Evolutionary conservation across 495 filamentous ascomycete genomes (phyloP).

Genomic region (Hyaloscypha variabilis): DNA sequence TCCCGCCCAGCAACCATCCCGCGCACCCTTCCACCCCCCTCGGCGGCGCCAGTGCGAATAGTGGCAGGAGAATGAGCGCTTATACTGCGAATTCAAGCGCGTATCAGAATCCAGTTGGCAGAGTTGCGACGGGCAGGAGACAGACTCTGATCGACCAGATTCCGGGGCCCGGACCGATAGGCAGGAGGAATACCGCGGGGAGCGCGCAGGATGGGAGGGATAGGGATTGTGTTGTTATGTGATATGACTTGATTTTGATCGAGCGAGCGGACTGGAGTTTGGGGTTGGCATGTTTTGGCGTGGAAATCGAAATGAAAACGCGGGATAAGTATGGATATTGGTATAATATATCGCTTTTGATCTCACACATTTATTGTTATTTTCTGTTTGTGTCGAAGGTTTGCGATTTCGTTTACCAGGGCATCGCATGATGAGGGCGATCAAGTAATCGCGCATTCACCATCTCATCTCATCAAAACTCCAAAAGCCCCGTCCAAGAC

Average conservation of each 20-base stretch:
- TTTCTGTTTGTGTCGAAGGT: too few species aligned
- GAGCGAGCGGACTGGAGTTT: too few species aligned
- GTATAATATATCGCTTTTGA: too few species aligned
- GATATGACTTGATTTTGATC: constrained; percentile 11
- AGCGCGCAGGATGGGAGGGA: constrained; percentile 7
- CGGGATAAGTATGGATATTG: too few species aligned
- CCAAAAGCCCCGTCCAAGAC: too few species aligned
- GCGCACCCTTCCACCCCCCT: constrained; percentile 49
- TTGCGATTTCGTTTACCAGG: too few species aligned
- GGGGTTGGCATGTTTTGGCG: too few species aligned
- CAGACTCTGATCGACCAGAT: constrained; percentile 24
- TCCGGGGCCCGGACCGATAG: not conserved
- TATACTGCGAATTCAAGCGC: constrained; percentile 14
- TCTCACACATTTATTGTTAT: too few species aligned
- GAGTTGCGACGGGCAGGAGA: not conserved
- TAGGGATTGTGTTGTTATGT: constrained; percentile 32
- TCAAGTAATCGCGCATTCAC: too few species aligned
- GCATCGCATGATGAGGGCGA: too few species aligned
- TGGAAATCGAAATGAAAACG: too few species aligned
- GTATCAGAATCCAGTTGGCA: not conserved
- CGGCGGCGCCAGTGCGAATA: not conserved
- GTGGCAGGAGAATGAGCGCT: constrained; percentile 17
- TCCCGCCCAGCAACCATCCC: constrained; percentile 62
- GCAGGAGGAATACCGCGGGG: not conserved
- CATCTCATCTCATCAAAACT: too few species aligned